Percentiles rank a stretch among this genome's conserved stretches.
Evolutionary conservation across 768 basidiomycete species (phyloP).

Genomic region (Phylloporus rhodoxanthus): DNA sequence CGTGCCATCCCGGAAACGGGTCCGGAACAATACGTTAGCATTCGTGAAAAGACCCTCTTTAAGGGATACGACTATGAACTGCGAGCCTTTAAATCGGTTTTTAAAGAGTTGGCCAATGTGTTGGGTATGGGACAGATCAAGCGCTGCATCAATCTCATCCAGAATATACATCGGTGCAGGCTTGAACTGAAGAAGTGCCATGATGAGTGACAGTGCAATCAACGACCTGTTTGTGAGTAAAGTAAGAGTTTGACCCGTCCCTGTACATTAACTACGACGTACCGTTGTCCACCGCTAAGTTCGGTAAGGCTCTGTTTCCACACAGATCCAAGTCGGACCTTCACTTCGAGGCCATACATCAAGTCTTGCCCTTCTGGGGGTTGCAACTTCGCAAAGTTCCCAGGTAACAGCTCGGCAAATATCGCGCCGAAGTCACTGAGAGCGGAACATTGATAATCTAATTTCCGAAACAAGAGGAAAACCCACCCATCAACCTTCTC

Average conservation of each 20-base stretch:
- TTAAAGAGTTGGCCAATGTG: constrained; percentile 98
- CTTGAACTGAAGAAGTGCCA: constrained; percentile 98
- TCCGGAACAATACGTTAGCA: constrained; percentile 91
- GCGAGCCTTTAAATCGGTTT: constrained; percentile 93
- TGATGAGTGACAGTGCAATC: constrained; percentile 95
- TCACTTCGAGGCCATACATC: constrained; percentile 94
- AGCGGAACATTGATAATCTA: not conserved
- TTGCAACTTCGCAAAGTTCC: constrained; percentile 92
- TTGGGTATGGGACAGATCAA: constrained; percentile 93
- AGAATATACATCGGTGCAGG: constrained; percentile 99
- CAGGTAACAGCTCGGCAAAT: constrained; percentile 91
- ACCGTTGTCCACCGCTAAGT: constrained; percentile 95
- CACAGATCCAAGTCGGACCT: constrained; percentile 87
- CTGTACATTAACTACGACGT: constrained; percentile 18
- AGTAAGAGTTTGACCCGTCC: not conserved
- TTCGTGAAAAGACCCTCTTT: constrained; percentile 98
- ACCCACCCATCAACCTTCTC: constrained; percentile 86
- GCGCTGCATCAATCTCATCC: constrained; percentile 96
- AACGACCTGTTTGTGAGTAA: constrained; percentile 60
- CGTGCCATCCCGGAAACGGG: constrained; percentile 91
- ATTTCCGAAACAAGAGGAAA: not conserved
- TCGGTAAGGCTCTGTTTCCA: constrained; percentile 99
- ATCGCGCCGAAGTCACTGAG: constrained; percentile 91
- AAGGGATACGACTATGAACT: constrained; percentile 95
- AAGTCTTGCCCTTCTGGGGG: constrained; percentile 92